Conservation (phyloP, 169 alveolate genomes). For the Eimeria falciformis region DNA sequence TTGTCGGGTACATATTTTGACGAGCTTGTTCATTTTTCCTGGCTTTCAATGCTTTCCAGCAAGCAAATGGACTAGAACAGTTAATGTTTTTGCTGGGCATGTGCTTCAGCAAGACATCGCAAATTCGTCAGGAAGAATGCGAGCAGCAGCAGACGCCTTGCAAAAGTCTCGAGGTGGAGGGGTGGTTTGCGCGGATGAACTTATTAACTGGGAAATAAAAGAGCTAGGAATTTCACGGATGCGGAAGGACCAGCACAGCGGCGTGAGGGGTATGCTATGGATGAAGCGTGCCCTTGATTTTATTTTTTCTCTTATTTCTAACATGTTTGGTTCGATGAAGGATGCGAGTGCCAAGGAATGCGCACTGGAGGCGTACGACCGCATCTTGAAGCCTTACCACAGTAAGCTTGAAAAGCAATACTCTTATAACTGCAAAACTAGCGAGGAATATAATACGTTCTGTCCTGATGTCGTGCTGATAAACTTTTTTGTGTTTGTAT, state of each 20-base stretch:
- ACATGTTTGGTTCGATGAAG: constrained; percentile 62
- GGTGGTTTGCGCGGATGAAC: constrained; percentile 49
- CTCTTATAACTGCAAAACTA: no score
- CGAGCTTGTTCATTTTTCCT: no score
- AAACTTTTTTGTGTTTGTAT: background rate
- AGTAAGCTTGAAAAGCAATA: constrained; percentile 50
- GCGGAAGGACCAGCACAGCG: constrained; percentile 76
- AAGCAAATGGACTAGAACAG: no score
- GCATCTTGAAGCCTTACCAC: constrained; percentile 78
- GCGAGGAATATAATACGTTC: background rate
- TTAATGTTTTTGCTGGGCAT: no score
- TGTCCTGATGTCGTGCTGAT: background rate
- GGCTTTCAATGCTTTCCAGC: no score
- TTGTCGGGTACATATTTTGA: no score
- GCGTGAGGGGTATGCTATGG: constrained; percentile 78
- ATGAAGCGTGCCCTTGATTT: constrained; percentile 81
- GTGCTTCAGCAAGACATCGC: constrained; percentile 71
- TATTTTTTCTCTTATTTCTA: constrained; percentile 65
- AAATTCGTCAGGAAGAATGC: constrained; percentile 58
- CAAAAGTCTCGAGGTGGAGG: constrained; percentile 56
- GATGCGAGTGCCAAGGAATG: constrained; percentile 72
- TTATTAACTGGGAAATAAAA: constrained; percentile 44
- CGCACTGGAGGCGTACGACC: constrained; percentile 72
- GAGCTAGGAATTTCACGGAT: constrained; percentile 59
- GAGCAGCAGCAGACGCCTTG: constrained; percentile 62